Evolutionary conservation across 208 protist species (phyloP).

Genomic region (Leptomonas seymouri): DNA sequence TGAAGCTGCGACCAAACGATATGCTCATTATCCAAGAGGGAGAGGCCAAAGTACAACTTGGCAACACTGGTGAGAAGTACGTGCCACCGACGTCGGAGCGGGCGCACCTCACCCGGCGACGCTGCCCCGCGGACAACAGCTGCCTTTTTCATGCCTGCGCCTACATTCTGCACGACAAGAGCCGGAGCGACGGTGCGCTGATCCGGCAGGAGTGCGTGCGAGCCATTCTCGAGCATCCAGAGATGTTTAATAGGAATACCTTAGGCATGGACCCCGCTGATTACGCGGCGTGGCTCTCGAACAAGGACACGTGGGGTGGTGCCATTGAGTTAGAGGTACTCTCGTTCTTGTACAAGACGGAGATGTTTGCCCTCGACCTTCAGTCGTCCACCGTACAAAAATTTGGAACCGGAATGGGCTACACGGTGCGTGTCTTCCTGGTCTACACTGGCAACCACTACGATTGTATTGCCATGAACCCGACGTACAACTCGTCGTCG

Average conservation of each 20-base stretch:
- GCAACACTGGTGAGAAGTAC: constrained; percentile 68
- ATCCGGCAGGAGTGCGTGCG: constrained; percentile 85
- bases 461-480: constrained; percentile 92
- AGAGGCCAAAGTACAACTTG: constrained; percentile 58
- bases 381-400: constrained; percentile 73
- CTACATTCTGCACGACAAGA: constrained; percentile 91
- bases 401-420: constrained; percentile 86
- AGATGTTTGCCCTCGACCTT: constrained; percentile 91
- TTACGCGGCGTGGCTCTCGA: constrained; percentile 80
- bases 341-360: constrained; percentile 79
- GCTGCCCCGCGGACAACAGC: constrained; percentile 93
- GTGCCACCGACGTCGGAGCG: constrained; percentile 72
- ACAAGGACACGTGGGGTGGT: constrained; percentile 91
- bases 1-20: constrained; percentile 58
- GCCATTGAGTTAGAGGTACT: constrained; percentile 93
- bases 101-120: constrained; percentile 85
- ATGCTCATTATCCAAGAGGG: constrained; percentile 86
- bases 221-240: constrained; percentile 70
- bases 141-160: constrained; percentile 95
- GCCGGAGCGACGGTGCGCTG: constrained; percentile 58
- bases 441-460: constrained; percentile 96
- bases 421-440: constrained; percentile 85
- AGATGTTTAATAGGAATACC: constrained; percentile 71
- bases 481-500: constrained; percentile 58
- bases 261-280: constrained; percentile 63